Base-by-base conservation (phyloP, 2,329 filamentous ascomycete genomes). In the Domatiomyces globalis region DNA sequence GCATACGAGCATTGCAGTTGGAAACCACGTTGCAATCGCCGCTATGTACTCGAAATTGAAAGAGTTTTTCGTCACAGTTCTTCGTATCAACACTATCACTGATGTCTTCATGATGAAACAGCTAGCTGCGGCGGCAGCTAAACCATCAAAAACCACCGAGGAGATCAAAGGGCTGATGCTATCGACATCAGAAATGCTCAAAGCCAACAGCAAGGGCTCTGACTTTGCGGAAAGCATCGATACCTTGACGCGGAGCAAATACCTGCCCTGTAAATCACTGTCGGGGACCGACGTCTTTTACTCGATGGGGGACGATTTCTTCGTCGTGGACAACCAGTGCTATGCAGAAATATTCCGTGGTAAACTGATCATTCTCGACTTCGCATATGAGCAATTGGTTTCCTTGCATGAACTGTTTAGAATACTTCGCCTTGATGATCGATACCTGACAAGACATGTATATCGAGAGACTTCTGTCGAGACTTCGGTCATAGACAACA, bases 31-130 rank as follows among this genome's bases (percentile, higher is more conserved):
- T 46, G 51, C 53, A 29, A 51, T 55, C 19, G 51, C 48, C 6
- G 45, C n/a, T 15, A 42, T 29, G 27, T 55, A 53, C 45, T 43
- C 51, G 18, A 19, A 47, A 7, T 44, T 55, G 33, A 42, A 44
- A 48, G 45, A 53, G 6, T 51, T 55, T 29, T 55, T 55, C 49
- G 48, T 53, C 36, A 36, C 29, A 25, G 27, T 46, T 22, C 51
- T 55, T n/a, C 48, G 46, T 6, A 48, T 55, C 45, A 15, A 49
- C 19, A 53, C 48, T 12, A 36, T 55, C 17, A 55, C 48, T 12
- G 44, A 42, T 43, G 42, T 39, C 27, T 53, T 53, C 48, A 51
- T 55, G 51, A 53, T 55, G 51, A 53, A 51, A 25, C 36, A 55
- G 43, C 49, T 55, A 29, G 22, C 22, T 25, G 22, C 29, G 27